Percentiles rank a stretch among this genome's conserved stretches.
phyloP scores from a whole-genome alignment of 805 yeast genomes.

The Sporopachydermia lactativora region DNA sequence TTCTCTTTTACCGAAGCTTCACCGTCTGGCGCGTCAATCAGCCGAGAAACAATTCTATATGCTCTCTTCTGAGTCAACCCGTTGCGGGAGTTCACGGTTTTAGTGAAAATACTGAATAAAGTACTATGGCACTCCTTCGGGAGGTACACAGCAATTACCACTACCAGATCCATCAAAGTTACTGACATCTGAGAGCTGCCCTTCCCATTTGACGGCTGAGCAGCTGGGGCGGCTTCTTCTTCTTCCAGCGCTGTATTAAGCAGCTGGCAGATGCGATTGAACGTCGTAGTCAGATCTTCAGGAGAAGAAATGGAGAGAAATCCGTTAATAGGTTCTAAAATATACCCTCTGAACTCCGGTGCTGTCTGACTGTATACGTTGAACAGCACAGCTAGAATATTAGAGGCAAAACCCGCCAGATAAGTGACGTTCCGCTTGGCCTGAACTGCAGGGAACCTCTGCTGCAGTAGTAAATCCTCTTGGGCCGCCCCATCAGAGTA shows the following conservation, averaged over 20 bases:
- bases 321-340: conserved; percentile 75
- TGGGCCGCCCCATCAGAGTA: conserved; percentile 48
- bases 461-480: conserved; percentile 42
- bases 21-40: conserved; percentile 61
- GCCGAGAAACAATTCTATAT: conserved; percentile 58
- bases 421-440: conserved; percentile 47
- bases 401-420: conserved; percentile 46
- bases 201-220: conserved; percentile 15
- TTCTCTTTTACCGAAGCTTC: conserved; percentile 35
- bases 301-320: conserved; percentile 57
- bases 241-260: conserved; percentile 63
- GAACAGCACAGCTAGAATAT: conserved; percentile 74
- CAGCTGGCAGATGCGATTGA: conserved; percentile 73
- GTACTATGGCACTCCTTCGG: conserved; percentile 61
- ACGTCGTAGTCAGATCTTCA: conserved; percentile 58
- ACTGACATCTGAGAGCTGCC: conserved; percentile 40
- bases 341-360: conserved; percentile 70
- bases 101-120: conserved; percentile 61
- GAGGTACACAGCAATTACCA: conserved; percentile 74
- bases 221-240: conserved; percentile 23
- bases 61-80: conserved; percentile 82
- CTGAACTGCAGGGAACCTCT: conserved; percentile 41
- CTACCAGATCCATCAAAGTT: conserved; percentile 85
- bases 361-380: conserved; percentile 86
- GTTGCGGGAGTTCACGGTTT: conserved; percentile 36